phyloP scores from a whole-genome alignment of 495 filamentous ascomycete species.

The Penicillium paradoxum region DNA sequence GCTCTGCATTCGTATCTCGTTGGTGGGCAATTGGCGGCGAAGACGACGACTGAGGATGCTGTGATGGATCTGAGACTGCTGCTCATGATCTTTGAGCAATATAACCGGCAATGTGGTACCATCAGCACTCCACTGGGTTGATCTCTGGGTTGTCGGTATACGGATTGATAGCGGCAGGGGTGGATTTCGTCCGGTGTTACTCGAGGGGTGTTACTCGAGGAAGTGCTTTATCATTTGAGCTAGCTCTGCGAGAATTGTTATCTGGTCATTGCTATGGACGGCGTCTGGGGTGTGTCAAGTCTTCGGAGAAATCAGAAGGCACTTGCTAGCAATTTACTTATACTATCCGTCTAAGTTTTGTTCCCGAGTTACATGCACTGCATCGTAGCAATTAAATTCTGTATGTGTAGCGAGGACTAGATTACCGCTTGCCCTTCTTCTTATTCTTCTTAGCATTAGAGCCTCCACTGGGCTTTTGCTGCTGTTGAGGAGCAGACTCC shows the following conservation, averaged over 20 bases:
- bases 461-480: conserved; percentile 37
- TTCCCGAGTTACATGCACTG: too few species aligned
- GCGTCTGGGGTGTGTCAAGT: background rate
- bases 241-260: too few species aligned
- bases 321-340: background rate
- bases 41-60: conserved; percentile 49
- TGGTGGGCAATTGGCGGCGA: conserved; percentile 32
- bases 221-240: too few species aligned
- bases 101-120: conserved; percentile 40
- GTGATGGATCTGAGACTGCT: conserved; percentile 40
- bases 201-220: too few species aligned
- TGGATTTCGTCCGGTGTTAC: background rate
- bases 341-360: background rate
- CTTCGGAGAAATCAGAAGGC: background rate
- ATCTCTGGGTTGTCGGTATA: background rate
- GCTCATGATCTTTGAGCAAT: conserved; percentile 37
- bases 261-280: too few species aligned
- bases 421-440: conserved; percentile 67
- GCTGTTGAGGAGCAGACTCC: conserved; percentile 49
- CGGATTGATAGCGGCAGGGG: background rate
- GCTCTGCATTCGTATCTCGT: conserved; percentile 44
- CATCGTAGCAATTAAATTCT: background rate
- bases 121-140: conserved; percentile 39
- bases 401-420: background rate
- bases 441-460: conserved; percentile 63